These are phyloP conservation scores for Elasticomyces elasticus DNA, from an alignment of 495 filamentous ascomycete species.

Conservation along the genomic window DNA sequence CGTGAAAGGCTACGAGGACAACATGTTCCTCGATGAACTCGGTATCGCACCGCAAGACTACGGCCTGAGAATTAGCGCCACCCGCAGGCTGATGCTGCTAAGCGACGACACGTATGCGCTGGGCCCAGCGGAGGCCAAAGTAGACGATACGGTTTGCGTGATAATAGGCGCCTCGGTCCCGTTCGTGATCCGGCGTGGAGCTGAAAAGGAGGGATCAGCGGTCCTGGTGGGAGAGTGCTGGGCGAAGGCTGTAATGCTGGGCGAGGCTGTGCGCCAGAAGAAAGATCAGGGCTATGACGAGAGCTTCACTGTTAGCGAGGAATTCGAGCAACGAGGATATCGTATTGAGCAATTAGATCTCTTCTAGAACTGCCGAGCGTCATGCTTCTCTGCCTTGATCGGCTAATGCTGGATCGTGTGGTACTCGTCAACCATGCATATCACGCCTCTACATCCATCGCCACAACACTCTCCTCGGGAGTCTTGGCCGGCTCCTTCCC, in stretches of 20 bases:
- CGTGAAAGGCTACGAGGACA: no score
- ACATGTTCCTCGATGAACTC: background rate
- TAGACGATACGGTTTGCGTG: background rate
- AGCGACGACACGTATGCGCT: background rate
- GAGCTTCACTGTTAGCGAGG: background rate
- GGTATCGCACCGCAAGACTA: background rate
- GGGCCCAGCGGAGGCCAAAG: background rate
- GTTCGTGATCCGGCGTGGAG: background rate
- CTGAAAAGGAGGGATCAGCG: background rate
- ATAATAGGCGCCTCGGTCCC: background rate
- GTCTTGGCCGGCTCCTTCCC: slow-evolving; percentile 44
- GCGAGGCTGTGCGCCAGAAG: background rate
- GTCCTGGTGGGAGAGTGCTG: background rate
- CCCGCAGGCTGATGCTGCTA: background rate
- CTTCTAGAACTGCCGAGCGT: background rate
- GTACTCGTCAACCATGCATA: background rate
- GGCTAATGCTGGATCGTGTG: background rate
- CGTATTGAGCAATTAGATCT: background rate
- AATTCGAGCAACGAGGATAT: background rate
- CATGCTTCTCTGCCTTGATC: background rate
- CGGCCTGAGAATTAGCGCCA: background rate
- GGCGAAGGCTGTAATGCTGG: background rate
- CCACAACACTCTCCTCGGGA: slow-evolving; percentile 17
- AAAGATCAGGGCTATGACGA: no score
- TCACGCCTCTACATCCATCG: slow-evolving; percentile 7